Evolutionary conservation across 495 filamentous ascomycete species (phyloP).

Genomic region (Daldinia bambusicola): DNA sequence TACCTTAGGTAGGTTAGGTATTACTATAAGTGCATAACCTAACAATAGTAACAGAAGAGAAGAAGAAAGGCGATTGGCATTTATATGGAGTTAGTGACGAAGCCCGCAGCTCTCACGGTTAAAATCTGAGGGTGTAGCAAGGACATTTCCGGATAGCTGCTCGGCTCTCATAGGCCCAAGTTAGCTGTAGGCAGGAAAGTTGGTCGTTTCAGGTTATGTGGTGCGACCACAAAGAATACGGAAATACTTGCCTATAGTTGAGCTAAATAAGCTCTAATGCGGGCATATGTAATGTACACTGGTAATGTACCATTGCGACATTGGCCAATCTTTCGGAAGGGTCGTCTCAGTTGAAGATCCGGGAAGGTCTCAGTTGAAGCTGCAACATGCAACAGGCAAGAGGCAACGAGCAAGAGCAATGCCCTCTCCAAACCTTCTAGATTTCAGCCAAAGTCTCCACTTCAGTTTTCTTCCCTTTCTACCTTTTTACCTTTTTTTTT

Average conservation of each 20-base stretch:
- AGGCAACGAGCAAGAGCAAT: no score
- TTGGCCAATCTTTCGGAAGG: neutral
- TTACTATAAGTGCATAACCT: no score
- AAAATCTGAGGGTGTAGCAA: slow-evolving; percentile 5
- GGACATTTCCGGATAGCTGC: slow-evolving; percentile 19
- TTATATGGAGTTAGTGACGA: neutral
- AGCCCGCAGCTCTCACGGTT: neutral
- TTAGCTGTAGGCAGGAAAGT: slow-evolving; percentile 24
- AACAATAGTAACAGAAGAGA: neutral
- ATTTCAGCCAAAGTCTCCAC: no score
- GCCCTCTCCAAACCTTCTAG: neutral
- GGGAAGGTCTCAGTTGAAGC: neutral
- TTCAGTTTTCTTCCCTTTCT: no score
- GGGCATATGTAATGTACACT: slow-evolving; percentile 13
- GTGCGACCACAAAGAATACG: slow-evolving; percentile 23
- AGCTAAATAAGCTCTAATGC: slow-evolving; percentile 2
- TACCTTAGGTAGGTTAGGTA: no score
- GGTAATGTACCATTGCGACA: neutral
- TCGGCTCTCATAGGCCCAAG: slow-evolving; percentile 20
- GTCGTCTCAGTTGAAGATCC: slow-evolving; percentile 5
- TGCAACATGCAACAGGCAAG: no score
- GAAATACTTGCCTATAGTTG: neutral
- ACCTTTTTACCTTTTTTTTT: no score
- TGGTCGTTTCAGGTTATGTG: slow-evolving; percentile 44
- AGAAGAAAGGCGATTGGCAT: neutral